phyloP scores from a whole-genome alignment of 202 grass and related monocot genomes.

The Schoenoplectus triqueter region DNA sequence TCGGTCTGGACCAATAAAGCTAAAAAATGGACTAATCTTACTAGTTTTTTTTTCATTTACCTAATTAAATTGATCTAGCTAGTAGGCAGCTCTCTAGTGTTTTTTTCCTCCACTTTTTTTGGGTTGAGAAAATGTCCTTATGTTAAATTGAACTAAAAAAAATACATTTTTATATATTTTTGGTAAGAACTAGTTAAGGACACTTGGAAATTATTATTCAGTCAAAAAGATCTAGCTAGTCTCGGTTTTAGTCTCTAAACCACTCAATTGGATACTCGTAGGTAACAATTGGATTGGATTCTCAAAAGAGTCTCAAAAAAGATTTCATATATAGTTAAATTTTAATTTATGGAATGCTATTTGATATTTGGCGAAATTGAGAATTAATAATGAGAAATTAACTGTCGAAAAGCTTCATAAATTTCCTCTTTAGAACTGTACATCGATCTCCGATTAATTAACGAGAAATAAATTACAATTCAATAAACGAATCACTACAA shows the following conservation, averaged over 20 bases:
- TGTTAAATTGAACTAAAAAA: neutral
- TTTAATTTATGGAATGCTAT: neutral
- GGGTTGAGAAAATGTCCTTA: neutral
- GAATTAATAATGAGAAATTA: no score
- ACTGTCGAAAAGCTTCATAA: no score
- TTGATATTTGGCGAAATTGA: no score
- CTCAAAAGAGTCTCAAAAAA: neutral
- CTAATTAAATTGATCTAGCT: no score
- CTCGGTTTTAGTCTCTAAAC: neutral
- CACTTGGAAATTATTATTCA: neutral
- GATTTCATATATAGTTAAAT: neutral
- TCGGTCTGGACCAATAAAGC: no score
- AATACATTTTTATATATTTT: neutral
- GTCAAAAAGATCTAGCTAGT: neutral
- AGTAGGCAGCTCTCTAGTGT: no score
- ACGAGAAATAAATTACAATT: no score
- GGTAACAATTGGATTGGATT: neutral
- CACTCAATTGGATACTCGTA: conserved; percentile 17
- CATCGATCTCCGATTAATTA: no score
- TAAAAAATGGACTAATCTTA: no score
- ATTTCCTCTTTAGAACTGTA: no score
- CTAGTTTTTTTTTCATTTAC: no score
- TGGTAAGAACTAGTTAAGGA: neutral
- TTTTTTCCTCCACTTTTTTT: neutral
- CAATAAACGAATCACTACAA: no score